Conservation (phyloP, 192 early-diverging fungal genomes). For the Mortierella hygrophila region DNA sequence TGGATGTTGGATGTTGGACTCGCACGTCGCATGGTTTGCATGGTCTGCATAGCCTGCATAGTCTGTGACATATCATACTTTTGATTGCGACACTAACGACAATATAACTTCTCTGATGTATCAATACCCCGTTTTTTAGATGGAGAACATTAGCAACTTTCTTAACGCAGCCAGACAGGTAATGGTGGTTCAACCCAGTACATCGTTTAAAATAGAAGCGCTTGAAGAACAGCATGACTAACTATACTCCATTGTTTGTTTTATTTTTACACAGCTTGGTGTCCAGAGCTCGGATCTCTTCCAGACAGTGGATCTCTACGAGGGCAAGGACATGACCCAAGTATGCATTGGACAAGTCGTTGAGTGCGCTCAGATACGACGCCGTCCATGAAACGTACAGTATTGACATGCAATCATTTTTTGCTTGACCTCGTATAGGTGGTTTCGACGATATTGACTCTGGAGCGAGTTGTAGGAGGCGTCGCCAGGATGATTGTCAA, state of each 20-base stretch:
- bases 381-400: background rate
- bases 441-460: slow-evolving; percentile 79
- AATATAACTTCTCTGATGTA: background rate
- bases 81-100: background rate
- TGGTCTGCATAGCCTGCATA: background rate
- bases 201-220: slow-evolving; percentile 1
- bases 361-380: background rate
- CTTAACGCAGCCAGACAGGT: slow-evolving; percentile 75
- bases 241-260: background rate
- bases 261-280: slow-evolving; percentile 67
- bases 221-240: background rate
- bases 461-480: slow-evolving; percentile 72
- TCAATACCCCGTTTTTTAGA: slow-evolving; percentile 60
- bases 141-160: slow-evolving; percentile 88
- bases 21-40: background rate
- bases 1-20: background rate
- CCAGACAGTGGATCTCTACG: slow-evolving; percentile 84
- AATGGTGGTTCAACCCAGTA: slow-evolving; percentile 12
- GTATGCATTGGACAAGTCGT: slow-evolving; percentile 37
- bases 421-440: slow-evolving; percentile 58
- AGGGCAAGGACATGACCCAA: slow-evolving; percentile 81
- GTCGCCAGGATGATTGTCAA: slow-evolving; percentile 27
- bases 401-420: background rate
- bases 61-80: background rate
- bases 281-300: slow-evolving; percentile 81